Conservation (phyloP, 768 basidiomycete species). For the Mrakia blollopis region DNA sequence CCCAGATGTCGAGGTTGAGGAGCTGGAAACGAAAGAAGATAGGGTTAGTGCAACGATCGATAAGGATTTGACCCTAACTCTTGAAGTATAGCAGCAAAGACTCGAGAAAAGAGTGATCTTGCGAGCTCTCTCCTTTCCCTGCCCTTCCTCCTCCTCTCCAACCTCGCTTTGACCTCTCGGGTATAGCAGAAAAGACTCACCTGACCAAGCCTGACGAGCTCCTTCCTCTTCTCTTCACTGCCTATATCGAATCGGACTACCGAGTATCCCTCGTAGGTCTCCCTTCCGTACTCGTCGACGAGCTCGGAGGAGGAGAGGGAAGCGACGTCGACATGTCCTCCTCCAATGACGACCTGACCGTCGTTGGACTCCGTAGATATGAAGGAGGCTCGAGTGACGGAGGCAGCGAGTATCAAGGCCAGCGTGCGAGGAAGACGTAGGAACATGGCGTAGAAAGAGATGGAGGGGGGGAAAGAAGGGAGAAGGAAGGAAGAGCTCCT, state of each 20-base stretch:
- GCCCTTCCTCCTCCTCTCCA: not conserved
- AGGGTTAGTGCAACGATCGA: not conserved
- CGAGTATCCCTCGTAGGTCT: constrained; percentile 3
- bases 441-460: not conserved
- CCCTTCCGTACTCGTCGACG: not conserved
- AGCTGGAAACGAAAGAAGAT: not conserved
- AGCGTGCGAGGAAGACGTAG: not conserved
- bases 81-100: not conserved
- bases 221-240: not conserved
- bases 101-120: not conserved
- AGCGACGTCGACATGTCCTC: not conserved
- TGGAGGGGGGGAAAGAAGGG: not conserved
- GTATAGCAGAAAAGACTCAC: not conserved
- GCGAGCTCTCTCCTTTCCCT: not conserved
- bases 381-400: not conserved
- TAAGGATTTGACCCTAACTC: too few relatives aligned
- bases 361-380: not conserved
- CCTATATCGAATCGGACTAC: constrained; percentile 7
- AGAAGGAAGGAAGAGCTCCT: not conserved
- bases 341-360: constrained; percentile 2
- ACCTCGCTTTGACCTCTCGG: not conserved
- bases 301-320: not conserved
- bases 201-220: constrained; percentile 10
- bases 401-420: not conserved
- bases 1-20: constrained; percentile 31